Conservation (phyloP, 345 rosid species). For the Brassica rapa region DNA sequence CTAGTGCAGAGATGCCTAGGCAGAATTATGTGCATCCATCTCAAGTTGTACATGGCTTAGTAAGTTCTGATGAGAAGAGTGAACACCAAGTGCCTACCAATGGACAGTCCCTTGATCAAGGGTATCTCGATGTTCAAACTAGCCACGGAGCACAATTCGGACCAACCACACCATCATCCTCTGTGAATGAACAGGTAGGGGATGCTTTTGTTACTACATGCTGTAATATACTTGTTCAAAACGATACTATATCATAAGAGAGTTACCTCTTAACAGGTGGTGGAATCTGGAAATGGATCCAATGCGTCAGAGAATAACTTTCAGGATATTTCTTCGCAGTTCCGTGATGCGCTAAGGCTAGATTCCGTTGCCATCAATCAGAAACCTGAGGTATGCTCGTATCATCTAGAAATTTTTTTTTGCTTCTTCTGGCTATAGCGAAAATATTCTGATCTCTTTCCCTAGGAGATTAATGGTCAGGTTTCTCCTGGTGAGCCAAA, state of each 20-base stretch:
- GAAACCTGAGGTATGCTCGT: slow-evolving; percentile 59
- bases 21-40: slow-evolving; percentile 57
- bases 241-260: background rate
- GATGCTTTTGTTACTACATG: background rate
- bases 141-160: slow-evolving; percentile 53
- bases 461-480: slow-evolving; percentile 60
- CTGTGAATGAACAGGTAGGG: slow-evolving; percentile 65
- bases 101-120: slow-evolving; percentile 59
- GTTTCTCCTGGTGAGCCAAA: slow-evolving; percentile 54
- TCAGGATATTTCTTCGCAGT: slow-evolving; percentile 69
- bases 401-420: slow-evolving; percentile 1
- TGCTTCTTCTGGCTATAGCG: background rate
- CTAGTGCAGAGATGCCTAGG: slow-evolving; percentile 49
- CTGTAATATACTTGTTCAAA: background rate
- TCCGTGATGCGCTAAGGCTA: slow-evolving; percentile 58
- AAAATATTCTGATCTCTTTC: slow-evolving; percentile 6
- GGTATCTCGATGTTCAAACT: slow-evolving; percentile 53
- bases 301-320: slow-evolving; percentile 55
- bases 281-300: slow-evolving; percentile 52
- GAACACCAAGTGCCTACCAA: slow-evolving; percentile 56
- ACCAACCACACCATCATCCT: slow-evolving; percentile 51
- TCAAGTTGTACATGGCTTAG: slow-evolving; percentile 53
- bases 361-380: slow-evolving; percentile 48
- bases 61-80: slow-evolving; percentile 55
- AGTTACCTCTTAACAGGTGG: slow-evolving; percentile 49